Conservation (phyloP, 345 rosid species). For the Tarenaya hassleriana region DNA sequence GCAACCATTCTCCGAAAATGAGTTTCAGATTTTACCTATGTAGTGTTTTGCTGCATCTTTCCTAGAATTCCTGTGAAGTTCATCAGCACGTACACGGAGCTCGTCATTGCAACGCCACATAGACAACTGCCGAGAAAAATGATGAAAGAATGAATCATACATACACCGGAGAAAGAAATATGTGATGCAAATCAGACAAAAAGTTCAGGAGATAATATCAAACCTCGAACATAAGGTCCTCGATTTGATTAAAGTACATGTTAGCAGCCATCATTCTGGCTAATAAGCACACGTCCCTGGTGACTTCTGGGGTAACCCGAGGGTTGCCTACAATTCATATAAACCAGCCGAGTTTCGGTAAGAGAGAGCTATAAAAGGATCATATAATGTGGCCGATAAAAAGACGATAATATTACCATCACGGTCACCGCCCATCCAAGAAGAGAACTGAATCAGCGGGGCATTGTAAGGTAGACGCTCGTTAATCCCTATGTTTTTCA, state of each 20-base stretch:
- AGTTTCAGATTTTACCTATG: conserved; percentile 52
- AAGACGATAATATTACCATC: conserved; percentile 52
- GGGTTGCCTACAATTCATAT: conserved; percentile 65
- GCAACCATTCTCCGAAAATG: no score
- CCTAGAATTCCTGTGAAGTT: conserved; percentile 60
- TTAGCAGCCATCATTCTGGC: conserved; percentile 99
- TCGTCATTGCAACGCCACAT: conserved; percentile 99
- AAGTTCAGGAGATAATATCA: not conserved
- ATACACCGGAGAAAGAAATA: conserved; percentile 5
- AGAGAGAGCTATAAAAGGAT: not conserved
- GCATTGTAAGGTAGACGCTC: conserved; percentile 97
- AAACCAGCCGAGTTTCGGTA: not conserved
- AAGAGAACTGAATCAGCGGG: conserved; percentile 94
- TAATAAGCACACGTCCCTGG: conserved; percentile 94
- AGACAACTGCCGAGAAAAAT: conserved; percentile 54
- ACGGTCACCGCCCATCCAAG: conserved; percentile 99
- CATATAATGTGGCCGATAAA: not conserved
- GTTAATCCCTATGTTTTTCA: conserved; percentile 86
- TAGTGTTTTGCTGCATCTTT: conserved; percentile 92
- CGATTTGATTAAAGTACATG: conserved; percentile 85
- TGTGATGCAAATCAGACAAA: not conserved
- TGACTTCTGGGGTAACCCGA: conserved; percentile 97
- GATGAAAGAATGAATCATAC: conserved; percentile 1
- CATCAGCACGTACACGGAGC: conserved; percentile 74
- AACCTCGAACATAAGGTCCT: conserved; percentile 98